Conservation (phyloP, 2,329 filamentous ascomycete genomes). For the Alternaria conjuncta region DNA sequence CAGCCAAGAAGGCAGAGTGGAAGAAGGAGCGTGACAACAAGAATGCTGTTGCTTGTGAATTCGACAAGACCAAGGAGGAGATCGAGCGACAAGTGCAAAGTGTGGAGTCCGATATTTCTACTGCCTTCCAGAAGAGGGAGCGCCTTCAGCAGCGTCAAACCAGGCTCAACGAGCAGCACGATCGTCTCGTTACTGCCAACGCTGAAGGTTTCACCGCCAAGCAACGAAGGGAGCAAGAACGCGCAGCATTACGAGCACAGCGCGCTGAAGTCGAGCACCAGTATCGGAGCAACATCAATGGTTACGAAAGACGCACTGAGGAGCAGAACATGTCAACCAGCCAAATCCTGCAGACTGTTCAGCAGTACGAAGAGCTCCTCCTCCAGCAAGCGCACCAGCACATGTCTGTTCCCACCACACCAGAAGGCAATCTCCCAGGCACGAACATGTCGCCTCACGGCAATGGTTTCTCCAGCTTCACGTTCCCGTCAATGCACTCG, state of each 20-base stretch:
- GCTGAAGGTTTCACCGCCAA: slow-evolving; percentile 69
- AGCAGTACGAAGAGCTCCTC: slow-evolving; percentile 50
- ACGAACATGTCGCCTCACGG: slow-evolving; percentile 51
- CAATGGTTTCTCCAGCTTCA: slow-evolving; percentile 46
- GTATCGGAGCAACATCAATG: slow-evolving; percentile 48
- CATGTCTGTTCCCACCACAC: slow-evolving; percentile 58
- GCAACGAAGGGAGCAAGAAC: slow-evolving; percentile 53
- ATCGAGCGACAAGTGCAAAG: slow-evolving; percentile 68
- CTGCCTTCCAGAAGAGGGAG: slow-evolving; percentile 71
- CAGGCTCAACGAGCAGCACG: slow-evolving; percentile 75
- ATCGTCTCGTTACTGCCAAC: slow-evolving; percentile 73
- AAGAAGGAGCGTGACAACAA: slow-evolving; percentile 61
- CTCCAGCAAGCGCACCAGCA: slow-evolving; percentile 48
- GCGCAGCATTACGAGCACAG: slow-evolving; percentile 45
- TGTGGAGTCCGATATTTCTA: slow-evolving; percentile 68
- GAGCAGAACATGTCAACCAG: slow-evolving; percentile 46
- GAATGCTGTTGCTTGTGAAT: slow-evolving; percentile 59
- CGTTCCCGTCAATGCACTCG: slow-evolving; percentile 42
- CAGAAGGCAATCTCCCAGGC: slow-evolving; percentile 65
- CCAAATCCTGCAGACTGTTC: slow-evolving; percentile 45
- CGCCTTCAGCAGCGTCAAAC: slow-evolving; percentile 73
- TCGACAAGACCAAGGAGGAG: slow-evolving; percentile 67
- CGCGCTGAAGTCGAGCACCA: slow-evolving; percentile 46
- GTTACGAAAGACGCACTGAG: slow-evolving; percentile 47
- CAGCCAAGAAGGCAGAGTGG: slow-evolving; percentile 63